Evolutionary conservation across 108 stramenopile species (phyloP).

Genomic region (Fragilaria crotonensis): DNA sequence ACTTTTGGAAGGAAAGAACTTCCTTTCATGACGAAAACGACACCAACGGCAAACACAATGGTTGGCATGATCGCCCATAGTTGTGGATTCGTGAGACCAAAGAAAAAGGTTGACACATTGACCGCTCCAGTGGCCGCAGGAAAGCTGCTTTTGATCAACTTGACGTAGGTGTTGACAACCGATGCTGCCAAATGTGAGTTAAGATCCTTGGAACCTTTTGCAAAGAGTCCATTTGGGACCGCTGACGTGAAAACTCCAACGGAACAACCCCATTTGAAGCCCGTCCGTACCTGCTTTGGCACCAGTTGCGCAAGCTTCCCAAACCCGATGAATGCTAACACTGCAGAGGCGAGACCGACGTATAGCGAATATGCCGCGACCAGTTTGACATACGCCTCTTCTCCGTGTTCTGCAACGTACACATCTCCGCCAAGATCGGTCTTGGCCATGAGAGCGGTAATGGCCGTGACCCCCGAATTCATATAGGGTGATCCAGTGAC

Average conservation of each 20-base stretch:
- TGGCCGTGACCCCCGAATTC: constrained; percentile 71
- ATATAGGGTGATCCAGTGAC: constrained; percentile 72
- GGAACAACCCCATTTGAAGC: constrained; percentile 85
- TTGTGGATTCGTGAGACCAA: constrained; percentile 44
- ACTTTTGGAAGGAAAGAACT: constrained; percentile 41
- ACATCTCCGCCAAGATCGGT: constrained; percentile 62
- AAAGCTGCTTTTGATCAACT: constrained; percentile 20
- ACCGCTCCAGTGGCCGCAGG: constrained; percentile 58
- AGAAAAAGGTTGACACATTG: constrained; percentile 51
- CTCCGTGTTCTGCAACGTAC: constrained; percentile 61
- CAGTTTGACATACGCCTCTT: constrained; percentile 64
- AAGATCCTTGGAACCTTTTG: constrained; percentile 35
- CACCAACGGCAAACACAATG: constrained; percentile 51
- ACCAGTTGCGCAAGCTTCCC: constrained; percentile 53
- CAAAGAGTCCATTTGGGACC: constrained; percentile 63
- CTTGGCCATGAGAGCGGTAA: constrained; percentile 76
- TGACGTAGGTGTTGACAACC: constrained; percentile 25
- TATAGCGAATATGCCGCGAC: constrained; percentile 68
- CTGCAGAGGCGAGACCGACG: constrained; percentile 54
- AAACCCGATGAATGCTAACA: constrained; percentile 58
- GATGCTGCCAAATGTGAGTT: constrained; percentile 39
- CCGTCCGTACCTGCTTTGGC: constrained; percentile 53
- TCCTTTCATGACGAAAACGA: constrained; percentile 63
- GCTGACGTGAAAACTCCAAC: constrained; percentile 67
- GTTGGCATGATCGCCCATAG: constrained; percentile 52